Conservation (phyloP, 2,329 filamentous ascomycete species). For the Phialocephala subalpina region DNA sequence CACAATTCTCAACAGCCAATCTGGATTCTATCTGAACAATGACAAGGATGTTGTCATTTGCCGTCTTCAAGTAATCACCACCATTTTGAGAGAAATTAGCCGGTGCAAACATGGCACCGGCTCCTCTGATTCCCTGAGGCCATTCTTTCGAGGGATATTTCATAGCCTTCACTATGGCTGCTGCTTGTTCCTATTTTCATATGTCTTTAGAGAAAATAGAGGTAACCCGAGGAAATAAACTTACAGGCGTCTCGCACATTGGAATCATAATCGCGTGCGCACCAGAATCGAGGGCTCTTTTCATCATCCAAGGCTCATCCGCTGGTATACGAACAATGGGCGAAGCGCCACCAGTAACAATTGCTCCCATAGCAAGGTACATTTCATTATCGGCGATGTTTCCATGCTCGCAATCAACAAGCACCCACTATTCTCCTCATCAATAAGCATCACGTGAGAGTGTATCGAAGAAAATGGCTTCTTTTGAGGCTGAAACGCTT, state of each 20-base stretch:
- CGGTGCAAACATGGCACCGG: conserved; percentile 57
- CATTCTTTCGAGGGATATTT: conserved; percentile 52
- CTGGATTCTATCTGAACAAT: conserved; percentile 55
- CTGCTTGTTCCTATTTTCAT: conserved; percentile 48
- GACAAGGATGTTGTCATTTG: conserved; percentile 55
- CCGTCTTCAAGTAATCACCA: conserved; percentile 57
- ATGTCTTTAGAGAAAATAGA: too few species aligned
- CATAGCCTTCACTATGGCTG: conserved; percentile 53
- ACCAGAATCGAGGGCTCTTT: conserved; percentile 59
- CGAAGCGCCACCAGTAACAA: conserved; percentile 55
- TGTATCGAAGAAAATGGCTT: too few species aligned
- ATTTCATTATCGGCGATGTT: conserved; percentile 59
- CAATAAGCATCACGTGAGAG: too few species aligned
- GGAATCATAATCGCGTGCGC: conserved; percentile 60
- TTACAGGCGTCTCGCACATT: conserved; percentile 50
- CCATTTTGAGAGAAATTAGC: conserved; percentile 54
- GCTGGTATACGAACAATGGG: conserved; percentile 50
- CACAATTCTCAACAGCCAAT: conserved; percentile 54
- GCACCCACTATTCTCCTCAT: too few species aligned
- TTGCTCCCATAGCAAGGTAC: conserved; percentile 62
- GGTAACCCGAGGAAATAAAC: too few species aligned
- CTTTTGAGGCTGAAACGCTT: too few species aligned
- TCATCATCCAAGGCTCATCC: conserved; percentile 54
- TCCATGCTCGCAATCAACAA: conserved; percentile 60
- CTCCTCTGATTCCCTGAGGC: conserved; percentile 56